These are phyloP conservation scores for Epichloe festucae DNA, from an alignment of 2,329 filamentous ascomycete species.

Conservation along the genomic window DNA sequence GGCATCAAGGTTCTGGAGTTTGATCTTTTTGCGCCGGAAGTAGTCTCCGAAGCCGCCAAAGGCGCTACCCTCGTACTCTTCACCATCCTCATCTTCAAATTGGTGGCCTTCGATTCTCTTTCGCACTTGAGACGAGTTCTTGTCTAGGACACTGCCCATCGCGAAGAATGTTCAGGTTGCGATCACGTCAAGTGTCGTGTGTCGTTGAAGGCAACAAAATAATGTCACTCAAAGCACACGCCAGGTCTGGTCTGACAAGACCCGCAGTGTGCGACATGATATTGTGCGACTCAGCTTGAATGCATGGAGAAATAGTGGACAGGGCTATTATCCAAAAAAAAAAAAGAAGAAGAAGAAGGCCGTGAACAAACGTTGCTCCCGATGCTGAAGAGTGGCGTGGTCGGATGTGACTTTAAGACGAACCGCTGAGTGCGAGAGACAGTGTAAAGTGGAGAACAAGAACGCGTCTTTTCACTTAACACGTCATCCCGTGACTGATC, in stretches of 20 bases:
- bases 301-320: neutral
- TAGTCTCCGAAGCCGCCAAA: constrained; percentile 90
- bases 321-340: neutral
- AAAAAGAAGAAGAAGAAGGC: neutral
- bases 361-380: neutral
- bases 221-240: too few relatives aligned
- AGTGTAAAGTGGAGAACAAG: too few relatives aligned
- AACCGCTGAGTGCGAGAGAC: too few relatives aligned
- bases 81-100: constrained; percentile 71
- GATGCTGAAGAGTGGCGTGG: neutral
- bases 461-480: too few relatives aligned
- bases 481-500: too few relatives aligned
- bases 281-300: neutral
- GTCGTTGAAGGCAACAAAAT: too few relatives aligned
- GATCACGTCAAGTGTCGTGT: neutral
- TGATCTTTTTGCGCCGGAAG: constrained; percentile 90
- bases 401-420: neutral
- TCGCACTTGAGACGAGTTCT: constrained; percentile 48
- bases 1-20: constrained; percentile 86
- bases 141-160: constrained; percentile 50
- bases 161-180: neutral
- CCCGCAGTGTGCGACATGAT: neutral
- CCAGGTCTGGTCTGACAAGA: neutral
- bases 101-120: constrained; percentile 52
- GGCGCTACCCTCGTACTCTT: constrained; percentile 77